Evolutionary conservation across 805 yeast species (phyloP).

Genomic region (Candida xiaguanensis): DNA sequence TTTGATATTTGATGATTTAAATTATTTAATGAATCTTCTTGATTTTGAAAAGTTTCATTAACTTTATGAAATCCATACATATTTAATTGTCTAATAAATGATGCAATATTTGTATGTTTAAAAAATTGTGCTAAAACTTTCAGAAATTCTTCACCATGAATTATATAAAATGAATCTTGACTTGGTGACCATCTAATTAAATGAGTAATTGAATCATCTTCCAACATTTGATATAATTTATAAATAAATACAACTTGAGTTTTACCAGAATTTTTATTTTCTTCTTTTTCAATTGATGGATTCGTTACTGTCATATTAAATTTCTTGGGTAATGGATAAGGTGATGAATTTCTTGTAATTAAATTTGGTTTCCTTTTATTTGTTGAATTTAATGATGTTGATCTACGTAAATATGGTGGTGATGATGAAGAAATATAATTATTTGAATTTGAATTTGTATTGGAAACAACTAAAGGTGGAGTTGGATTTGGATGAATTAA

Average conservation of each 20-base stretch:
- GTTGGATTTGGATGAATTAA: neutral
- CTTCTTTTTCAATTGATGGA: neutral
- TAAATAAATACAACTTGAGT: conserved; percentile 66
- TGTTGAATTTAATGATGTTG: neutral
- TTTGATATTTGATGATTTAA: conserved; percentile 6
- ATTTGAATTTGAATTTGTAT: neutral
- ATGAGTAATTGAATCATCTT: conserved; percentile 66
- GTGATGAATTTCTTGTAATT: conserved; percentile 1
- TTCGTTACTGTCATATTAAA: neutral
- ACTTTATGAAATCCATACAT: conserved; percentile 47
- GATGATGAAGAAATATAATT: neutral
- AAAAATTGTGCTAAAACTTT: conserved; percentile 60
- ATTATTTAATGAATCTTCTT: conserved; percentile 9
- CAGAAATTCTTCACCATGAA: conserved; percentile 84
- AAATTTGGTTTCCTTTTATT: neutral
- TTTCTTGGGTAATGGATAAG: conserved; percentile 1
- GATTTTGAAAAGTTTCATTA: conserved; percentile 34
- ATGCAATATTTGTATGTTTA: conserved; percentile 43
- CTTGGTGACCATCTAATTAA: conserved; percentile 82
- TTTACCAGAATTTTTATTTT: conserved; percentile 17
- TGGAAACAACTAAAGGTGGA: conserved; percentile 2
- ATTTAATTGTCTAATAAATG: conserved; percentile 40
- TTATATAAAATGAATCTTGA: conserved; percentile 70
- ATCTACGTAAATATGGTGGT: conserved; percentile 1
- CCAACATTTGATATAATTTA: conserved; percentile 86